These are phyloP conservation scores for Suhomyces kilbournensis DNA, from an alignment of 805 yeast genomes.

Conservation along the genomic window DNA sequence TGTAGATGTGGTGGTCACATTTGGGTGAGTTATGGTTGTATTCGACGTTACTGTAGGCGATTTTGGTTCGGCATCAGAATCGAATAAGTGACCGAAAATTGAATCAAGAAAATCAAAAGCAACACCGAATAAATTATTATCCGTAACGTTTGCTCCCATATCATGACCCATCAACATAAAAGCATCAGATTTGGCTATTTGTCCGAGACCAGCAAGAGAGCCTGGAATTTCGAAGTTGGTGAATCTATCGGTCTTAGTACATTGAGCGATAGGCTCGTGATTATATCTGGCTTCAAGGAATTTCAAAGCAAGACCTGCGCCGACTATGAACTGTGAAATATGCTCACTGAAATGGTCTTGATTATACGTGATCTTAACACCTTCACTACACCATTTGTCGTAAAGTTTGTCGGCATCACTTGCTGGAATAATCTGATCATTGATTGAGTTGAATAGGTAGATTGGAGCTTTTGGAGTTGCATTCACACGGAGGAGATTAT, in stretches of 20 bases:
- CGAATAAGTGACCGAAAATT: not conserved
- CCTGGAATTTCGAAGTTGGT: not conserved
- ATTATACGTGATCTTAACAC: not conserved
- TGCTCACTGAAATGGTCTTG: conserved; percentile 23
- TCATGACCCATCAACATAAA: not conserved
- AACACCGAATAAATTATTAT: not conserved
- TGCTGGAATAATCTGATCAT: conserved; percentile 12
- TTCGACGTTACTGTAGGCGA: not conserved
- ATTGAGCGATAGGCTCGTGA: not conserved
- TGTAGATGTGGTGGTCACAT: not conserved
- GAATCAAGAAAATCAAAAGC: not conserved
- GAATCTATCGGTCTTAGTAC: not conserved
- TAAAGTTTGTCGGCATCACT: conserved; percentile 16
- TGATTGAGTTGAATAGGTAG: conserved; percentile 9
- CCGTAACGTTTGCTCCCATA: not conserved
- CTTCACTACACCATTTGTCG: conserved; percentile 23
- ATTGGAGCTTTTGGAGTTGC: conserved; percentile 12
- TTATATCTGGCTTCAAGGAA: conserved; percentile 16
- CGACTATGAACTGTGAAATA: conserved; percentile 18
- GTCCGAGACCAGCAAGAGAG: not conserved
- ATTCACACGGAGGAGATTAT: not conserved
- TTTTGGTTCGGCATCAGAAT: not conserved
- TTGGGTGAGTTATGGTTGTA: not conserved
- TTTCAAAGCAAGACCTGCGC: conserved; percentile 17
- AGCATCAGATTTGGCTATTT: not conserved